Evolutionary conservation across 768 basidiomycete genomes (phyloP).

Genomic region (Tremella fuciformis): DNA sequence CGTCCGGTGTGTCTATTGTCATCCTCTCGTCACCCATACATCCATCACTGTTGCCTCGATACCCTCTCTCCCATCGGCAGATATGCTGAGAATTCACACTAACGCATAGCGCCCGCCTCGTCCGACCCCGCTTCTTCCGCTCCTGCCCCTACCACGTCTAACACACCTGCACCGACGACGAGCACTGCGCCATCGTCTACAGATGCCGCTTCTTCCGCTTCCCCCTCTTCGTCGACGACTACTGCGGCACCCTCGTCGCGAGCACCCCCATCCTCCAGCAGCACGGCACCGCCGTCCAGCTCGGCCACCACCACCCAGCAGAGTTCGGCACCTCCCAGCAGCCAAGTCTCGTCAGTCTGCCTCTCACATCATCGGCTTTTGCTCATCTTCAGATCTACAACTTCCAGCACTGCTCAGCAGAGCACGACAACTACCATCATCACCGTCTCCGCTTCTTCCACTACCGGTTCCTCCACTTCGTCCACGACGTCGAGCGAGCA

Average conservation of each 20-base stretch:
- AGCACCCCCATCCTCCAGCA: constrained; percentile 5
- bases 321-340: not conserved
- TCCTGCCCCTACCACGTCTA: constrained; percentile 5
- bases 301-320: constrained; percentile 1
- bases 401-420: not conserved
- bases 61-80: constrained; percentile 8
- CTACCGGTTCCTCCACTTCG: constrained; percentile 6
- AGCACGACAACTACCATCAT: constrained; percentile 7
- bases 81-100: too few relatives aligned
- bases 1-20: constrained; percentile 7
- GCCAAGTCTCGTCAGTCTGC: not conserved
- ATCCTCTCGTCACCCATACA: constrained; percentile 3
- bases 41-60: not conserved
- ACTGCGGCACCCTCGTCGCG: not conserved
- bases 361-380: not conserved
- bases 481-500: not conserved
- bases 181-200: not conserved
- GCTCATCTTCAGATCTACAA: not conserved
- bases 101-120: constrained; percentile 8
- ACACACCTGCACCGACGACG: constrained; percentile 9
- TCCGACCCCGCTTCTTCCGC: constrained; percentile 13
- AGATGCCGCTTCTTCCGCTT: not conserved
- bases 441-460: not conserved
- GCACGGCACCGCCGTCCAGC: constrained; percentile 6
- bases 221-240: constrained; percentile 2